Percentiles rank a stretch among this genome's conserved stretches.
Evolutionary conservation across 306 rosid species (phyloP).

Genomic region (Corylus avellana): DNA sequence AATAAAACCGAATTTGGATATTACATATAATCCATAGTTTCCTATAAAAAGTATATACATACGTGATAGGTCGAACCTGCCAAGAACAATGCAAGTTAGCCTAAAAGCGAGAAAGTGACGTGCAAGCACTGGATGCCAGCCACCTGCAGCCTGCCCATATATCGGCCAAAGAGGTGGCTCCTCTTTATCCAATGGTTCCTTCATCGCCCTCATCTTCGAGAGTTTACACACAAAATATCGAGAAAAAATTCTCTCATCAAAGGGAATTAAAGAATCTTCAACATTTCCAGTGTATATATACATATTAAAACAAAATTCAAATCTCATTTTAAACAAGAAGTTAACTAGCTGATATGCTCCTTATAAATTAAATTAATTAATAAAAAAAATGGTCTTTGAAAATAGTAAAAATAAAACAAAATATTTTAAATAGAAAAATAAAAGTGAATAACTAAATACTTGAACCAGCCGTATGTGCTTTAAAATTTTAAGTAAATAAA

Average conservation of each 20-base stretch:
- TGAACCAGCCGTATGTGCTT: too few species aligned
- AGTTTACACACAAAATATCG: background rate
- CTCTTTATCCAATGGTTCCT: constrained; percentile 21
- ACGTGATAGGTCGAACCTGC: background rate
- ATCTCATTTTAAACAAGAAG: too few species aligned
- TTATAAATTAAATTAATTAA: background rate
- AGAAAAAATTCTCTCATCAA: background rate
- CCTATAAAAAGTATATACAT: background rate
- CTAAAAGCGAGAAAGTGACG: background rate
- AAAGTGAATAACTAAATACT: too few species aligned
- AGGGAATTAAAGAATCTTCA: background rate
- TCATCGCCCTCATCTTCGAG: background rate
- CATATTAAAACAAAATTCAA: too few species aligned
- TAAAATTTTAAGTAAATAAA: too few species aligned
- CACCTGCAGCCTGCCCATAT: background rate
- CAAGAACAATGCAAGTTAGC: background rate
- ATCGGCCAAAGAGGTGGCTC: background rate
- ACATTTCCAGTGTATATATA: background rate
- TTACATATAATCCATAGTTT: too few species aligned
- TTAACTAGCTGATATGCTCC: too few species aligned
- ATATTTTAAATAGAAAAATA: too few species aligned
- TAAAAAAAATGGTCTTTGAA: background rate
- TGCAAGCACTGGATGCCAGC: background rate
- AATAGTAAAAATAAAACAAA: background rate
- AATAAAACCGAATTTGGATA: too few species aligned